Evolutionary conservation across 2,329 filamentous ascomycete species (phyloP), one percentile per base, ranked within the genome.

Genomic region (Pseudocercospora eumusae): DNA sequence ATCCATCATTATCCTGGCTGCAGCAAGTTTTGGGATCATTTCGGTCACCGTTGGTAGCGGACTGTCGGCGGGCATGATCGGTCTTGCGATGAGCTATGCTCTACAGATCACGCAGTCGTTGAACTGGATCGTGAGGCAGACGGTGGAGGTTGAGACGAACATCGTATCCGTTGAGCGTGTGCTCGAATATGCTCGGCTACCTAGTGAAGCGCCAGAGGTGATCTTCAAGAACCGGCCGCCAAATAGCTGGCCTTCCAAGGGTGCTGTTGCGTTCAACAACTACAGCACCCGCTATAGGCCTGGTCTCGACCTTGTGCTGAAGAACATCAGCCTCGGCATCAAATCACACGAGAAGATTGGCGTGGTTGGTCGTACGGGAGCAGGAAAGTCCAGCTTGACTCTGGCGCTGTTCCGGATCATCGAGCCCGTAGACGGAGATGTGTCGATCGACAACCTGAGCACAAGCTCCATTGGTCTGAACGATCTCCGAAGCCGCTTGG

Each of bases 121-220:
- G 72, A 99, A 98, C 81, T 99, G 95, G 95, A 97, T 99, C 73
- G 95, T 99, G 56, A 88, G 96, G 62, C 95, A 99, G 79, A 97
- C 93, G 0, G 95, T 99, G 33, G 96, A 99, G 77, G 95, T 99
- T n/a, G 96, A 99, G 82, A 98, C 93, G n/a, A 99, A 99, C 78
- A 99, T 99, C 73, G 93, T 99, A 50, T 96, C 93, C 9, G 95
- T 99, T 40, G 95, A 99, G 83, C 90, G 95, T 73, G 93, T 99
- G 53, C 87, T 99, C 55, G 96, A 99, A 77, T 99, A 99, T 78
- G 91, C 93, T 61, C 84, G 86, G 56, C 84, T 99, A 66, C 93
- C 93, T 25, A 95, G 90, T 76, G 95, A 99, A 80, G 93, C 95
- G 56, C 92, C 93, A 7, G 95, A 99, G 75, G 91, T 98, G 68